These are phyloP conservation scores for Skeletonema potamos DNA, from an alignment of 108 stramenopile genomes.

Conservation along the genomic window DNA sequence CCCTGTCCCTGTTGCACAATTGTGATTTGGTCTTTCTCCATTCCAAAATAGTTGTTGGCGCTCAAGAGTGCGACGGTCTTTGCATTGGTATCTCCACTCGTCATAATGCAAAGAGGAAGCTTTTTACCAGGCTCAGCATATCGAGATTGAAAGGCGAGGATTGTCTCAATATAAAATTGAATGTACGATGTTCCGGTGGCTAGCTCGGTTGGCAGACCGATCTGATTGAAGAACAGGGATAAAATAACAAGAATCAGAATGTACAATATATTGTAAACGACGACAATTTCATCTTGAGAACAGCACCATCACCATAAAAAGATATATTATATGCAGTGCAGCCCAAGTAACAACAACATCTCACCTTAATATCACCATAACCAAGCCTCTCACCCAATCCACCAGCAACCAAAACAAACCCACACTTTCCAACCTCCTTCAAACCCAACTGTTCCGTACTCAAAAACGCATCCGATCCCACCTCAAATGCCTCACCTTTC, in stretches of 20 bases:
- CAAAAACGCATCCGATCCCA: constrained; percentile 66
- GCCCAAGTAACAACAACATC: constrained; percentile 9
- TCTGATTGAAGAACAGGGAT: constrained; percentile 42
- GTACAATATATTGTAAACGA: neutral
- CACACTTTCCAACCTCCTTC: constrained; percentile 61
- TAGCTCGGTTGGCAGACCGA: constrained; percentile 93
- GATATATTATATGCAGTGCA: neutral
- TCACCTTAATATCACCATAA: constrained; percentile 94
- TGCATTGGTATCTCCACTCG: constrained; percentile 92
- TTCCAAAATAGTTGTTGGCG: constrained; percentile 90
- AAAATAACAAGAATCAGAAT: neutral
- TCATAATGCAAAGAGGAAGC: constrained; percentile 99
- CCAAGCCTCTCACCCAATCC: constrained; percentile 98
- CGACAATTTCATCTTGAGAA: too few relatives aligned
- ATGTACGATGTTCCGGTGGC: constrained; percentile 88
- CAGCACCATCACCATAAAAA: too few relatives aligned
- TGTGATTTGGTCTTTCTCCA: constrained; percentile 83
- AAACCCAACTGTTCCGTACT: constrained; percentile 64
- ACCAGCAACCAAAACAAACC: constrained; percentile 92
- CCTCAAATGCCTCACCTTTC: constrained; percentile 62
- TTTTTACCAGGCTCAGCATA: constrained; percentile 49
- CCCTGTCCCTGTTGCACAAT: constrained; percentile 96
- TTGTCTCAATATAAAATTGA: constrained; percentile 90
- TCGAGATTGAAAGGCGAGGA: constrained; percentile 87
- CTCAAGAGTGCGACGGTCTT: constrained; percentile 80